These are phyloP conservation scores for Xylaria sp. DNA, from an alignment of 2,329 filamentous ascomycete species.

Conservation along the genomic window DNA sequence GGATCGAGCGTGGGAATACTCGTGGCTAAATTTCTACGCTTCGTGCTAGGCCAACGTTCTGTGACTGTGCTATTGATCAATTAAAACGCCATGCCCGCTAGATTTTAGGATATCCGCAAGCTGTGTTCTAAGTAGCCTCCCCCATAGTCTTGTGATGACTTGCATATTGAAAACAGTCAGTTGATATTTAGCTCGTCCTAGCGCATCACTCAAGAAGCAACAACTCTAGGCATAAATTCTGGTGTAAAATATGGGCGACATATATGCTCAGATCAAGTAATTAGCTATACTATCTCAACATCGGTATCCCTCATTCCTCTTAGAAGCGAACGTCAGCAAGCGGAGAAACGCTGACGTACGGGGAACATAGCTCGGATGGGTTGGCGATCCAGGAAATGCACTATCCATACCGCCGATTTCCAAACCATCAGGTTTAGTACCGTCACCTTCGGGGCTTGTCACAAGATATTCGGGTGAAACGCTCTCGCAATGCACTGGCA, in stretches of 20 bases:
- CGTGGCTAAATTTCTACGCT: too few species aligned
- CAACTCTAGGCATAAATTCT: neutral
- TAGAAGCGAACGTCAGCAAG: neutral
- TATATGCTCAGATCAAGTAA: neutral
- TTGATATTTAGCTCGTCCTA: neutral
- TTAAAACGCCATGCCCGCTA: too few species aligned
- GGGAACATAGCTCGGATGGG: neutral
- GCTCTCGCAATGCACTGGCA: conserved; percentile 4
- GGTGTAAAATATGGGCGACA: neutral
- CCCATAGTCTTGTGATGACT: too few species aligned
- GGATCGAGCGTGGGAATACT: too few species aligned
- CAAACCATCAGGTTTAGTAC: neutral
- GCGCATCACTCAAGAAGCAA: neutral
- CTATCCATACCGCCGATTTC: neutral
- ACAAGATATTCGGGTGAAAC: neutral
- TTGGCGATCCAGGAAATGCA: neutral
- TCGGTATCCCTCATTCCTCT: neutral
- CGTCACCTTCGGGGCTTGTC: neutral
- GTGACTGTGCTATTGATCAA: too few species aligned
- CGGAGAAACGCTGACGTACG: neutral
- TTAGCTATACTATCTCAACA: neutral
- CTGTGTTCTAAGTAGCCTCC: too few species aligned
- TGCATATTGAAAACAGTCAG: too few species aligned
- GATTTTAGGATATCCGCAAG: too few species aligned
- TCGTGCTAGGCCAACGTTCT: too few species aligned